These are phyloP conservation scores for Amniculicola lignicola DNA, from an alignment of 495 filamentous ascomycete genomes.

Conservation along the genomic window DNA sequence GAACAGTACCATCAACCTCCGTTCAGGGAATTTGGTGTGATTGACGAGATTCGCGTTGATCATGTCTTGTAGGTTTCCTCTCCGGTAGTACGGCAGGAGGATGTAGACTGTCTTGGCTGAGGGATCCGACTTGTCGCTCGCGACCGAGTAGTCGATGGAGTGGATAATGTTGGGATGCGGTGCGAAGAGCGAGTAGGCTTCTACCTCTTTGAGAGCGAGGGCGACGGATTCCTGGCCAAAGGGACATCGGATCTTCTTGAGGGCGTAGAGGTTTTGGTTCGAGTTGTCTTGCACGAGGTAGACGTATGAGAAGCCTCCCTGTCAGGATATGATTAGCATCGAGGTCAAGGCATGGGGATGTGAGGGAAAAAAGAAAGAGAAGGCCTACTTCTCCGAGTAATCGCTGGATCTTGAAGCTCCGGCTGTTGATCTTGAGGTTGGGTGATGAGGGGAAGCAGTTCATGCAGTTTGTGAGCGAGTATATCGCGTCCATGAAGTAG, in stretches of 20 bases:
- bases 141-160: slow-evolving; percentile 77
- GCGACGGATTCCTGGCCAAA: slow-evolving; percentile 95
- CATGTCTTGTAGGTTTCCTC: slow-evolving; percentile 93
- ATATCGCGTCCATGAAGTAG: slow-evolving; percentile 81
- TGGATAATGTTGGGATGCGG: slow-evolving; percentile 84
- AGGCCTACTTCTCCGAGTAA: slow-evolving; percentile 76
- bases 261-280: slow-evolving; percentile 77
- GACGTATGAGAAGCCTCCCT: slow-evolving; percentile 97
- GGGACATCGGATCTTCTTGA: slow-evolving; percentile 97
- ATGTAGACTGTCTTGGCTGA: slow-evolving; percentile 93
- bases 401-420: slow-evolving; percentile 91
- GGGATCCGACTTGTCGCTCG: slow-evolving; percentile 58
- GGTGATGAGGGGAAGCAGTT: slow-evolving; percentile 92
- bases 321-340: slow-evolving; percentile 6
- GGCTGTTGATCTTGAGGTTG: slow-evolving; percentile 89
- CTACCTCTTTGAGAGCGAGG: slow-evolving; percentile 92
- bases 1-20: slow-evolving; percentile 82
- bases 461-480: slow-evolving; percentile 88
- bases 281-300: slow-evolving; percentile 93
- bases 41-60: slow-evolving; percentile 99
- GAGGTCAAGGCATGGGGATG: background rate
- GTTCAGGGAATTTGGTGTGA: slow-evolving; percentile 88
- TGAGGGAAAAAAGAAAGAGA: slow-evolving; percentile 3
- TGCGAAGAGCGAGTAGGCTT: slow-evolving; percentile 88
- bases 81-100: slow-evolving; percentile 86